Base-by-base conservation (phyloP, 352 stramenopile genomes). In the Phytophthora syringae region DNA sequence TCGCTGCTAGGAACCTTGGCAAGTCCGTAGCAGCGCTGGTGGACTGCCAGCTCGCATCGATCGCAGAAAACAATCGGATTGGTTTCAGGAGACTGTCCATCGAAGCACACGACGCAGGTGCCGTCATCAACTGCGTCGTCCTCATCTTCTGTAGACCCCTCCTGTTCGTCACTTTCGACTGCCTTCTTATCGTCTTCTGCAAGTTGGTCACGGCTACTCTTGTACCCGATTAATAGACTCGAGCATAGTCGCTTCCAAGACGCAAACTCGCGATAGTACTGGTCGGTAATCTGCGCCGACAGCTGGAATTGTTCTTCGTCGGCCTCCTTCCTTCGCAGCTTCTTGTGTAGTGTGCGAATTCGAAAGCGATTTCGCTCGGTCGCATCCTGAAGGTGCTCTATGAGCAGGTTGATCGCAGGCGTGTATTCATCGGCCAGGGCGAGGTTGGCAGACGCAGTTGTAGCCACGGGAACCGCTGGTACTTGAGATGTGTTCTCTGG, bases 41-140 rank as follows among this genome's bases (percentile, higher is more conserved):
- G 90, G 20, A 97, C 88, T n/a, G 88, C 88, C 25, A 97, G 70
- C 58, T 95, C 85, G 53, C 90, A 97, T 12, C 83, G 77, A 66
- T 97, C 90, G 47, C 90, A 97, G 54, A 96, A 96, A 18, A 97
- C 87, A 56, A 97, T 97, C 6, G 87, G 86, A 55, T 97, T 96
- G 10, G 79, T 79, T 61, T 97, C 90, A 0, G 89, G 88, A 22
- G 90, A 95, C 49, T 89, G 76, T 0, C 88, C 89, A 55, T 97
- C 90, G 61, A 97, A 97, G 55, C 90, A 97, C 21, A 97, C 82
- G 20, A 96, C 87, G 52, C 90, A 97, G 7, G 86, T 95, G 0
- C 87, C 88, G 42, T 96, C 88, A 64, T 96, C 88, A 16, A 94
- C 74, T 7, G 79, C 56, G 43, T 94, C 82, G 20, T 84, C 80